Conservation (phyloP, 352 stramenopile species). For the Globisporangium recalcitrans region DNA sequence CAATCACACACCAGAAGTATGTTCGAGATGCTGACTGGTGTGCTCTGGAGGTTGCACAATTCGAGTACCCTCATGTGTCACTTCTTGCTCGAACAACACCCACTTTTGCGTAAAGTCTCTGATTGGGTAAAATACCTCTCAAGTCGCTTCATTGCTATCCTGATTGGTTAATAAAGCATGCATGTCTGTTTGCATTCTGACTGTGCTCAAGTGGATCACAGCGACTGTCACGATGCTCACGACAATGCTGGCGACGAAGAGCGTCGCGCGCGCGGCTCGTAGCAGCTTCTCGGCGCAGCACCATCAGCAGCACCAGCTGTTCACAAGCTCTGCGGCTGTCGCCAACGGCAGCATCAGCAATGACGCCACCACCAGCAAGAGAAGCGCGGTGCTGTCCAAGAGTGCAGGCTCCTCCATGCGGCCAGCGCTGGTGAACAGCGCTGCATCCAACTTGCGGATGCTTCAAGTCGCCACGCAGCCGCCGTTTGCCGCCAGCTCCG, state of each 20-base stretch:
- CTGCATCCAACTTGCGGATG: background rate
- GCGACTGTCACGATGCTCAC: background rate
- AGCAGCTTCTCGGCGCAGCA: background rate
- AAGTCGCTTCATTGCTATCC: background rate
- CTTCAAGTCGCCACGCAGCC: background rate
- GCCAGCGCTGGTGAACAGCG: background rate
- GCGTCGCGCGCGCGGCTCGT: background rate
- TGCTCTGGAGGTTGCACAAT: too few species aligned
- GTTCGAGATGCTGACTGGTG: too few species aligned
- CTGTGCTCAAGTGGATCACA: background rate
- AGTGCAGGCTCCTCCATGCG: background rate
- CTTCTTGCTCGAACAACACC: too few species aligned
- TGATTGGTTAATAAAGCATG: background rate
- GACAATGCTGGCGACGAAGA: slow-evolving; percentile 3
- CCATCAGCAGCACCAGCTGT: background rate
- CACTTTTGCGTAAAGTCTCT: background rate
- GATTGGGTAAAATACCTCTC: background rate
- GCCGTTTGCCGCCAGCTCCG: background rate
- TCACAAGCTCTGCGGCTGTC: background rate
- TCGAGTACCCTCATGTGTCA: slow-evolving; percentile 11
- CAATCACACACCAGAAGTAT: background rate
- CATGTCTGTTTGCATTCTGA: background rate
- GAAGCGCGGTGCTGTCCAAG: background rate
- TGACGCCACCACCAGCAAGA: background rate
- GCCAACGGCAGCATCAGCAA: background rate